These are phyloP conservation scores for Xanthoconium purpureum DNA, from an alignment of 768 basidiomycete species.

Conservation along the genomic window DNA sequence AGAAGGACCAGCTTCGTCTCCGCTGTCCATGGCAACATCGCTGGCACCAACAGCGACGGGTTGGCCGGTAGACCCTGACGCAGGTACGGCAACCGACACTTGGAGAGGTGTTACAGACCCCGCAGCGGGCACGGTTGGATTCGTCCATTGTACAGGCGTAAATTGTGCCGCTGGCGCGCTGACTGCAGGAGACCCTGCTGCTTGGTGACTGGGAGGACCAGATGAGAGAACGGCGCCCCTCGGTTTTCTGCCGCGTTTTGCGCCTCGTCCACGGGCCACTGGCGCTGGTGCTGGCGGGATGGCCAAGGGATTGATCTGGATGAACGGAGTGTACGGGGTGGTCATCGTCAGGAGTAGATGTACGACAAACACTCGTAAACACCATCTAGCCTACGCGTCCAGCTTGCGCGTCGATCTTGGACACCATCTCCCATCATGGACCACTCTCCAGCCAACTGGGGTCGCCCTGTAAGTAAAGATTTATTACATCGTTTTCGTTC, in stretches of 20 bases:
- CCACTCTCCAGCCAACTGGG: constrained; percentile 84
- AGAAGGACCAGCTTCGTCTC: constrained; percentile 21
- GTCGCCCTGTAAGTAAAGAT: constrained; percentile 56
- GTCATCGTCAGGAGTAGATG: constrained; percentile 15
- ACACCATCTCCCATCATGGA: constrained; percentile 51
- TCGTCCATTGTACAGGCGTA: constrained; percentile 41
- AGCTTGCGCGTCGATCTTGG: constrained; percentile 18
- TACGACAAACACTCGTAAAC: constrained; percentile 17
- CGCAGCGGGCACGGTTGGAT: constrained; percentile 11
- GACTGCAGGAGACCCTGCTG: neutral
- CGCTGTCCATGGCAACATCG: constrained; percentile 14
- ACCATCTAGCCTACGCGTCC: constrained; percentile 22
- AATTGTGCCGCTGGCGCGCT: constrained; percentile 18
- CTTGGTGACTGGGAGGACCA: constrained; percentile 12
- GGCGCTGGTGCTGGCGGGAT: constrained; percentile 23
- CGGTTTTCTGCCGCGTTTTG: constrained; percentile 27
- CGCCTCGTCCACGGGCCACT: constrained; percentile 24
- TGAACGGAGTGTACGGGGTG: constrained; percentile 25
- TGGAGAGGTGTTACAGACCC: constrained; percentile 14
- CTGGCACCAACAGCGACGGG: constrained; percentile 3
- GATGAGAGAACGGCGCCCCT: constrained; percentile 14
- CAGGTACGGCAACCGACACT: constrained; percentile 1
- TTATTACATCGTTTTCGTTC: neutral
- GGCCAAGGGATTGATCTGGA: constrained; percentile 21
- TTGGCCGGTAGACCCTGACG: constrained; percentile 1